Percentiles rank a stretch among this genome's conserved stretches.
These are phyloP conservation scores for Blakeslea trispora DNA, from an alignment of 371 early-diverging fungal genomes.

Conservation along the genomic window DNA sequence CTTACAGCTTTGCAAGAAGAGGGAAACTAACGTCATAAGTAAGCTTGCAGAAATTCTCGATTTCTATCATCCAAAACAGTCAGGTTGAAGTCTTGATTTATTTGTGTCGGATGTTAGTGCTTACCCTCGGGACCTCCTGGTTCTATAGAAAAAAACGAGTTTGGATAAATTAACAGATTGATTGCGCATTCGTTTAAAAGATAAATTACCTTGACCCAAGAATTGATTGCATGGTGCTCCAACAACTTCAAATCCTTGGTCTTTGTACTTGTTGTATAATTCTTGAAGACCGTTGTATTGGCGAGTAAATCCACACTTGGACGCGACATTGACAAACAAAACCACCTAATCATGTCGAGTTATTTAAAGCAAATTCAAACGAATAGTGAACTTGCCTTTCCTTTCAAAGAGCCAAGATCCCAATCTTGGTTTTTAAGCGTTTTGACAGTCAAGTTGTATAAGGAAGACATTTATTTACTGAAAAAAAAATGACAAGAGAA, in stretches of 20 bases:
- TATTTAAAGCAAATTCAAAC: background rate
- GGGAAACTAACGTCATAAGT: constrained; percentile 80
- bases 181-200: too few species aligned
- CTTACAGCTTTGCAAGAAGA: constrained; percentile 76
- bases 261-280: constrained; percentile 81
- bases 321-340: constrained; percentile 94
- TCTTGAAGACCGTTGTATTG: constrained; percentile 85
- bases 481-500: too few species aligned
- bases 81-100: too few species aligned
- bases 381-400: constrained; percentile 33
- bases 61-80: constrained; percentile 20
- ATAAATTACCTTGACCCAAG: constrained; percentile 69
- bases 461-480: constrained; percentile 9
- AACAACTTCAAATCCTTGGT: constrained; percentile 72
- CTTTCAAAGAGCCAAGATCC: constrained; percentile 38
- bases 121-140: constrained; percentile 49
- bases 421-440: constrained; percentile 48
- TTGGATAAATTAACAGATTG: too few species aligned
- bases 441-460: constrained; percentile 47
- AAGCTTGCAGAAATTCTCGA: constrained; percentile 33
- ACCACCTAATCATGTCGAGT: constrained; percentile 59
- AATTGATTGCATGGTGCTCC: constrained; percentile 95
- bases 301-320: constrained; percentile 91
- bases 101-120: background rate
- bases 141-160: constrained; percentile 34